Conservation (phyloP, 768 basidiomycete species). For the Daedalea quercina region DNA sequence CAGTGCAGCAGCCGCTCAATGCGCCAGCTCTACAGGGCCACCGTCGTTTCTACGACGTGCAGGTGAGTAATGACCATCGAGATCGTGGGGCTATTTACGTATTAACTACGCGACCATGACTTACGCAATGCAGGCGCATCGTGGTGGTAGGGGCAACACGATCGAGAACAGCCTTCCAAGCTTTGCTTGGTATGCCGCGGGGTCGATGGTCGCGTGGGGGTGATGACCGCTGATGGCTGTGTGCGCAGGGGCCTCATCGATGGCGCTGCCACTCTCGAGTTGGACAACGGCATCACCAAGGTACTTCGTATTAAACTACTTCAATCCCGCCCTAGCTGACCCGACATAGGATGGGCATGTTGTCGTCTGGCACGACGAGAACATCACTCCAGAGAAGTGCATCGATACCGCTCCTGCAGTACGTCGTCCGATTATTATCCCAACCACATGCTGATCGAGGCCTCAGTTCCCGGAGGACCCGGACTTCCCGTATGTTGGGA, state of each 20-base stretch:
- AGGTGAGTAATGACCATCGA: constrained; percentile 26
- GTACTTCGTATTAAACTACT: no score
- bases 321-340: no score
- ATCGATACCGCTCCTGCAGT: constrained; percentile 61
- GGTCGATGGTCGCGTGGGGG: not conserved
- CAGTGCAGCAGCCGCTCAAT: constrained; percentile 21
- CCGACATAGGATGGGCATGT: constrained; percentile 72
- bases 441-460: not conserved
- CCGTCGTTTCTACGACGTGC: constrained; percentile 40
- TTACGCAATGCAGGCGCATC: constrained; percentile 65
- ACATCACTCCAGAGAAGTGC: constrained; percentile 58
- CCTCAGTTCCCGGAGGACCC: constrained; percentile 50
- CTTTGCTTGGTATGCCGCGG: constrained; percentile 59
- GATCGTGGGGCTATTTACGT: constrained; percentile 4
- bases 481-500: constrained; percentile 69
- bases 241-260: constrained; percentile 60
- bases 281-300: constrained; percentile 75
- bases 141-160: constrained; percentile 70
- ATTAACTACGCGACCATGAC: constrained; percentile 6
- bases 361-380: constrained; percentile 78
- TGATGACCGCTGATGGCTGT: not conserved
- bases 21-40: constrained; percentile 8
- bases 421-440: constrained; percentile 15
- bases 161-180: constrained; percentile 68
- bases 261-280: constrained; percentile 69